Percentiles rank a stretch among this genome's conserved stretches.
phyloP scores from a whole-genome alignment of 495 filamentous ascomycete genomes.

The Cercophora scortea region DNA sequence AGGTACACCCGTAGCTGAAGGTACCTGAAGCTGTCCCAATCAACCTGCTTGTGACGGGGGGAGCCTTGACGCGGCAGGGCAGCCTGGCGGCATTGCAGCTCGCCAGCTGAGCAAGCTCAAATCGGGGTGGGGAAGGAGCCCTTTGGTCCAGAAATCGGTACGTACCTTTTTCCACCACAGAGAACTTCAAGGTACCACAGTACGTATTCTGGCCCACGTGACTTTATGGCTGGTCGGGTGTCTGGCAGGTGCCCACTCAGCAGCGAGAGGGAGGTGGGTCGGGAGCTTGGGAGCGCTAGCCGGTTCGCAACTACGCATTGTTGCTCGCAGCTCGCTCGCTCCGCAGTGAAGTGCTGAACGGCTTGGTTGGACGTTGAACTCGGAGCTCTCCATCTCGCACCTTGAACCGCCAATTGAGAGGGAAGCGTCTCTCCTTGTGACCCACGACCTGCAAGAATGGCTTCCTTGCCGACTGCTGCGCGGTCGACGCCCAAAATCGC shows the following conservation, averaged over 20 bases:
- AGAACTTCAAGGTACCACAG: too few species aligned
- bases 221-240: slow-evolving; percentile 4
- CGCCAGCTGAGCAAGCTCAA: neutral
- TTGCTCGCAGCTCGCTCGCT: too few species aligned
- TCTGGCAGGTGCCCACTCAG: neutral
- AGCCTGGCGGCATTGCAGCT: slow-evolving; percentile 6
- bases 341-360: too few species aligned
- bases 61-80: slow-evolving; percentile 24
- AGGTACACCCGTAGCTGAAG: slow-evolving; percentile 3
- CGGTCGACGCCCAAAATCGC: slow-evolving; percentile 31
- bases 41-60: neutral
- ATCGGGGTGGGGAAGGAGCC: too few species aligned
- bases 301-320: too few species aligned
- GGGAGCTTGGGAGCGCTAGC: slow-evolving; percentile 9
- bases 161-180: slow-evolving; percentile 4
- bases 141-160: neutral
- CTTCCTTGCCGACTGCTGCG: slow-evolving; percentile 39
- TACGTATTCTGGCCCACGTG: slow-evolving; percentile 11
- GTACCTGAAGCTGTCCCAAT: slow-evolving; percentile 3
- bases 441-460: slow-evolving; percentile 32
- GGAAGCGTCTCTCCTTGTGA: slow-evolving; percentile 26
- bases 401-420: slow-evolving; percentile 25
- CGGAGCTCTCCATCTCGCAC: neutral
- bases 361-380: slow-evolving; percentile 3
- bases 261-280: slow-evolving; percentile 8